These are phyloP conservation scores for Xylaria polymorpha DNA, from an alignment of 2,329 filamentous ascomycete species.

Conservation along the genomic window DNA sequence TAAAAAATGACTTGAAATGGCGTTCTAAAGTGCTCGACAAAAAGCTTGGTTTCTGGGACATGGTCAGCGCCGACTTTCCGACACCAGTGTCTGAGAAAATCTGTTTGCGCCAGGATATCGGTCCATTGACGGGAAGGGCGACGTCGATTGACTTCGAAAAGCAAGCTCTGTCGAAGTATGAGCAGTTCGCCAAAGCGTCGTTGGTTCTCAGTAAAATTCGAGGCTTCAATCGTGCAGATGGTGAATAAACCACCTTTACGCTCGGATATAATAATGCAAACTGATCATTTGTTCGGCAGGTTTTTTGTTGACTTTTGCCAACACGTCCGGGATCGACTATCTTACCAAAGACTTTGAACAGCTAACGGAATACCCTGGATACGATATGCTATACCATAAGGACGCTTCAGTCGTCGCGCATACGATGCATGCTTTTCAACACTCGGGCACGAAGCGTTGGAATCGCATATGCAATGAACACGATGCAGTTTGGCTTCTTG, in stretches of 20 bases:
- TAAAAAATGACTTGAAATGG: constrained; percentile 23
- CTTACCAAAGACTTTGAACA: constrained; percentile 21
- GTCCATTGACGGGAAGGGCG: constrained; percentile 1
- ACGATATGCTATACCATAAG: constrained; percentile 16
- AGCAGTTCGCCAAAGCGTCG: constrained; percentile 20
- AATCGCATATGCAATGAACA: constrained; percentile 1
- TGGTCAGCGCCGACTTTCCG: constrained; percentile 22
- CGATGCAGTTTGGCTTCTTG: constrained; percentile 19
- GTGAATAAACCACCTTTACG: background rate
- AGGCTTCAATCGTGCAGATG: constrained; percentile 21
- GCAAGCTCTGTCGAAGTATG: constrained; percentile 21
- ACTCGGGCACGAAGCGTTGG: constrained; percentile 22
- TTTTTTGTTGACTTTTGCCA: constrained; percentile 24
- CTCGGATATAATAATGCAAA: background rate
- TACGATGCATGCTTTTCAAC: constrained; percentile 25
- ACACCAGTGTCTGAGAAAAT: constrained; percentile 11
- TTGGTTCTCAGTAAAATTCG: constrained; percentile 24
- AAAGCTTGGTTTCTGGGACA: constrained; percentile 24
- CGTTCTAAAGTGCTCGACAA: constrained; percentile 14
- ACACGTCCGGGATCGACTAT: constrained; percentile 28
- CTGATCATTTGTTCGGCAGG: background rate
- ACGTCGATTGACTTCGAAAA: constrained; percentile 15
- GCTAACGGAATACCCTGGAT: background rate
- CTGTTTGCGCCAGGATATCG: constrained; percentile 20
- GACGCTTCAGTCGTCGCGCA: constrained; percentile 22